phyloP scores from a whole-genome alignment of 345 rosid species.

The Abelmoschus esculentus region DNA sequence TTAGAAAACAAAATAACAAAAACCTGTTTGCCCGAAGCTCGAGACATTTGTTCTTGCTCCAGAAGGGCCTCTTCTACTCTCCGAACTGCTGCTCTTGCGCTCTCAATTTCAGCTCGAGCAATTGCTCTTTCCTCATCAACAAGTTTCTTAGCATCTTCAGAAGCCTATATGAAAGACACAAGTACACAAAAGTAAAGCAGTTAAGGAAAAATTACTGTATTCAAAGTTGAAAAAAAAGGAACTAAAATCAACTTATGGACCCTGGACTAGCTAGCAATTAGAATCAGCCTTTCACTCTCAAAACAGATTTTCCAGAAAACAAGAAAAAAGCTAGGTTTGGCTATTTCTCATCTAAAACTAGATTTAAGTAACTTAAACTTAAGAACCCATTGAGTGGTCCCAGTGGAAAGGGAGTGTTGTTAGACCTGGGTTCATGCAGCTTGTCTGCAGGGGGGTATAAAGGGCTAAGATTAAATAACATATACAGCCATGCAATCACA shows the following conservation, averaged over 20 bases:
- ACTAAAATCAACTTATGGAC: background rate
- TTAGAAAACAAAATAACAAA: background rate
- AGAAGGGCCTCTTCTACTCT: constrained; percentile 94
- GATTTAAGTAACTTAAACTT: background rate
- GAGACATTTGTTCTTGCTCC: constrained; percentile 74
- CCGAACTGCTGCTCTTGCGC: constrained; percentile 92
- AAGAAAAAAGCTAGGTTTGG: background rate
- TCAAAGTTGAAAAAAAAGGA: background rate
- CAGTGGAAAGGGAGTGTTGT: too few relatives aligned
- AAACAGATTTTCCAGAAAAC: background rate
- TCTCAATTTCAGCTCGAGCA: constrained; percentile 94
- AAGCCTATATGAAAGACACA: constrained; percentile 50
- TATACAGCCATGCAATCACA: too few relatives aligned
- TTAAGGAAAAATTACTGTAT: background rate
- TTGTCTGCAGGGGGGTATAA: too few relatives aligned
- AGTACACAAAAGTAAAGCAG: constrained; percentile 5
- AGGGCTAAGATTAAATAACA: too few relatives aligned
- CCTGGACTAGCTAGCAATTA: background rate
- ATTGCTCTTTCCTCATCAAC: constrained; percentile 92
- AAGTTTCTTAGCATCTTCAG: constrained; percentile 93
- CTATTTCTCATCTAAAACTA: background rate
- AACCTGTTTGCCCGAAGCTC: constrained; percentile 80
- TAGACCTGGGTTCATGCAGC: too few relatives aligned
- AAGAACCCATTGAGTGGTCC: too few relatives aligned
- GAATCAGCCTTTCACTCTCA: background rate